Percentiles rank a stretch among this genome's conserved stretches.
phyloP scores from a whole-genome alignment of 305 asterid species.

The Fraxinus sp. region DNA sequence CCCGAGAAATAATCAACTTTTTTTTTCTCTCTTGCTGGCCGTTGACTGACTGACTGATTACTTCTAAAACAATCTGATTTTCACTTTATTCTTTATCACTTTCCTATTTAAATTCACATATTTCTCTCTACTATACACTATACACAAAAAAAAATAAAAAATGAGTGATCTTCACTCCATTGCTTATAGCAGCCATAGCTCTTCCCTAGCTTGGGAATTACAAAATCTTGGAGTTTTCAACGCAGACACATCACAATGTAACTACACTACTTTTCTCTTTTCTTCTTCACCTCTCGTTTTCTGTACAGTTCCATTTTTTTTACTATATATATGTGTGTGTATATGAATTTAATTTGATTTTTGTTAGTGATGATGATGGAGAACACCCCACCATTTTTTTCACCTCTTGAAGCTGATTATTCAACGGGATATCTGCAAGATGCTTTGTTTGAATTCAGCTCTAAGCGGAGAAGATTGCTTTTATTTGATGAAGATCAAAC shows the following conservation, averaged over 20 bases:
- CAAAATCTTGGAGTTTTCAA: slow-evolving; percentile 65
- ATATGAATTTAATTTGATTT: slow-evolving; percentile 5
- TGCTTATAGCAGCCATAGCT: slow-evolving; percentile 41
- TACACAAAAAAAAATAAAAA: slow-evolving; percentile 8
- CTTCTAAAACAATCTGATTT: slow-evolving; percentile 25
- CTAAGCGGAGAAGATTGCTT: slow-evolving; percentile 60
- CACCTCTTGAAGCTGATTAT: slow-evolving; percentile 34
- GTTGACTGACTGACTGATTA: slow-evolving; percentile 43
- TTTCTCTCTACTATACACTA: not conserved
- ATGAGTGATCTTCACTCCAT: slow-evolving; percentile 58
- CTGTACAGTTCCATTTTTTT: not conserved
- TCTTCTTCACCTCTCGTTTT: not conserved
- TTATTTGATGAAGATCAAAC: slow-evolving; percentile 24
- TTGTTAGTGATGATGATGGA: slow-evolving; percentile 36
- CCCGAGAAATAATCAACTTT: slow-evolving; percentile 46
- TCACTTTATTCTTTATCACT: slow-evolving; percentile 26
- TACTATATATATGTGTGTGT: too few species aligned
- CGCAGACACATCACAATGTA: slow-evolving; percentile 47
- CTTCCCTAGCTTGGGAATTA: slow-evolving; percentile 44
- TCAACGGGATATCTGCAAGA: slow-evolving; percentile 86
- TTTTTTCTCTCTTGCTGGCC: slow-evolving; percentile 25
- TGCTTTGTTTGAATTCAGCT: slow-evolving; percentile 67
- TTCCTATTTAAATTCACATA: slow-evolving; percentile 24
- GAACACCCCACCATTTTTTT: slow-evolving; percentile 35
- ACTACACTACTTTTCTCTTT: not conserved